Evolutionary conservation across 1,139 yeast species (phyloP).

Genomic region (Debaryomyces singareniensis): DNA sequence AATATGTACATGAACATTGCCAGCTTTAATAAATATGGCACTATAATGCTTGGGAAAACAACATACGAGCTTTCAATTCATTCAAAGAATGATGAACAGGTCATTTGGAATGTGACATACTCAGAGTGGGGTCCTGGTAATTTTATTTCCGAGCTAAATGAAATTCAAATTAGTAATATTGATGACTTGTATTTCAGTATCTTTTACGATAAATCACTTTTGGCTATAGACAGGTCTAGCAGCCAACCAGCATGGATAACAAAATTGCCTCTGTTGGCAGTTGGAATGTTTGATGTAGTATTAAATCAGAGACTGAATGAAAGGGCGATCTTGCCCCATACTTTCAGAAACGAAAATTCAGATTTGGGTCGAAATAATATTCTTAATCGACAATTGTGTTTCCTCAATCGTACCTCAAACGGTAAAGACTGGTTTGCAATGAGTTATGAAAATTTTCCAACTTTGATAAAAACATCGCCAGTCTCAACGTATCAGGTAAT

Average conservation of each 20-base stretch:
- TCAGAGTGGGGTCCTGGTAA: constrained; percentile 93
- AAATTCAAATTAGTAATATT: constrained; percentile 43
- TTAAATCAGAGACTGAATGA: constrained; percentile 22
- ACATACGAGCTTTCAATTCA: constrained; percentile 39
- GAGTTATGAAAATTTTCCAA: constrained; percentile 72
- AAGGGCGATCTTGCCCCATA: constrained; percentile 59
- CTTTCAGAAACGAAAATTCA: constrained; percentile 36
- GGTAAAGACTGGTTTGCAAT: constrained; percentile 80
- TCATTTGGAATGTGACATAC: constrained; percentile 82
- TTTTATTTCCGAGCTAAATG: constrained; percentile 62
- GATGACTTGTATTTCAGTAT: constrained; percentile 83
- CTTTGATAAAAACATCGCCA: constrained; percentile 77
- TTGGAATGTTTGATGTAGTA: constrained; percentile 69
- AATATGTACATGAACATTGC: constrained; percentile 14
- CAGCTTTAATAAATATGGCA: constrained; percentile 14
- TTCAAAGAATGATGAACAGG: constrained; percentile 52
- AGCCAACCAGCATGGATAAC: constrained; percentile 80
- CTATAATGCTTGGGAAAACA: constrained; percentile 46
- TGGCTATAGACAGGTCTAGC: constrained; percentile 58
- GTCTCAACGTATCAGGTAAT: constrained; percentile 48
- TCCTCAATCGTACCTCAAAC: constrained; percentile 56
- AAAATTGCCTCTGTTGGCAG: constrained; percentile 58
- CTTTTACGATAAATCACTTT: constrained; percentile 64
- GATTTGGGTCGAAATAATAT: no score
- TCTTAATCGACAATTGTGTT: no score